Evolutionary conservation across 192 early-diverging fungal genomes (phyloP).

Genomic region (Backusella westeae): DNA sequence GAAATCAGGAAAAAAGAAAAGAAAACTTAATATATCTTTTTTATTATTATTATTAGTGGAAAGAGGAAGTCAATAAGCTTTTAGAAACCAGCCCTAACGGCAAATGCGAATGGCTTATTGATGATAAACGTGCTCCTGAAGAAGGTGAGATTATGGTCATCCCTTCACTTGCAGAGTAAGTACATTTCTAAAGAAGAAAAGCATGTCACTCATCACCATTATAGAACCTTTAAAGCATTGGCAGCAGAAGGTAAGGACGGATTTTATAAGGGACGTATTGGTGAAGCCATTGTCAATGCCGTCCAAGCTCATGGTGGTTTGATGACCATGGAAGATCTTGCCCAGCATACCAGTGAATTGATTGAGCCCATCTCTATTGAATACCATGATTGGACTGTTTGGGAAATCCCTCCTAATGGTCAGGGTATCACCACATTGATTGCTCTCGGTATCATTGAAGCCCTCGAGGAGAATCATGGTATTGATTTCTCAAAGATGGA

Average conservation of each 20-base stretch:
- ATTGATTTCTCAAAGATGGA: slow-evolving; percentile 40
- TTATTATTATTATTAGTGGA: slow-evolving; percentile 35
- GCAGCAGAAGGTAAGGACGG: slow-evolving; percentile 62
- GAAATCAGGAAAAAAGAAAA: not conserved
- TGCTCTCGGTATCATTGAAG: slow-evolving; percentile 64
- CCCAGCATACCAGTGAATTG: slow-evolving; percentile 45
- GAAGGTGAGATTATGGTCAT: slow-evolving; percentile 62
- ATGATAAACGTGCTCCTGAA: slow-evolving; percentile 50
- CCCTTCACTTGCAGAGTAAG: slow-evolving; percentile 51
- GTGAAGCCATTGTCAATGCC: slow-evolving; percentile 61
- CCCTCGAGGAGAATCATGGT: slow-evolving; percentile 46
- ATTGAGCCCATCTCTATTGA: slow-evolving; percentile 61
- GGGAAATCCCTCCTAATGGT: slow-evolving; percentile 78
- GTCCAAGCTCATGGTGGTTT: slow-evolving; percentile 55
- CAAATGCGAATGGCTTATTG: slow-evolving; percentile 48
- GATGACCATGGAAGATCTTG: slow-evolving; percentile 66
- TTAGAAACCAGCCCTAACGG: slow-evolving; percentile 32
- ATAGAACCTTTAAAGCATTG: slow-evolving; percentile 52
- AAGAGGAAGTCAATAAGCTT: slow-evolving; percentile 11
- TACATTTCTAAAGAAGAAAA: slow-evolving; percentile 5
- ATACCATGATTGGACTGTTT: slow-evolving; percentile 58
- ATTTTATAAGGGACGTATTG: slow-evolving; percentile 70
- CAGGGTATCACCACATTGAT: slow-evolving; percentile 71
- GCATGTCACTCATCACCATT: not conserved
- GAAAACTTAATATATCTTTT: not conserved